phyloP scores from a whole-genome alignment of 768 basidiomycete genomes.

The Pisolithus albus region DNA sequence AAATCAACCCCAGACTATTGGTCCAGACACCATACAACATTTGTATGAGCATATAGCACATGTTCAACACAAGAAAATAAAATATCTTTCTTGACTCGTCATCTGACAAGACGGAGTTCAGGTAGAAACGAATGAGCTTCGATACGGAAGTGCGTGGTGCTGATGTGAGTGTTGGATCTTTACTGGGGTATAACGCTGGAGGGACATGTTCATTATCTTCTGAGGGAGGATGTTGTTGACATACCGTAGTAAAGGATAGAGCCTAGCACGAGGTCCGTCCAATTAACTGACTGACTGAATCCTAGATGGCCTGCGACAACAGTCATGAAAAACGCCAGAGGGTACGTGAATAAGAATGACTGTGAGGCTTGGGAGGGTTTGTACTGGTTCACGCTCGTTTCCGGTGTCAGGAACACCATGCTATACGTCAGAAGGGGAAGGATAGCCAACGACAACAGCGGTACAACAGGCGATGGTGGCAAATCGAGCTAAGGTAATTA shows the following conservation, averaged over 20 bases:
- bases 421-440: constrained; percentile 60
- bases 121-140: constrained; percentile 56
- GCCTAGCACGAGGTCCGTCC: constrained; percentile 55
- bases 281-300: constrained; percentile 54
- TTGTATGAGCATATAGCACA: constrained; percentile 95
- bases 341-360: constrained; percentile 54
- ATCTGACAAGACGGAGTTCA: constrained; percentile 88
- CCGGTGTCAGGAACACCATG: constrained; percentile 53
- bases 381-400: constrained; percentile 40
- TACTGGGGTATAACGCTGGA: constrained; percentile 48
- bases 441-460: constrained; percentile 49
- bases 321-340: constrained; percentile 41
- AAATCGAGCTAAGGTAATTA: constrained; percentile 38
- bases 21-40: constrained; percentile 98
- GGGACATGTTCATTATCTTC: constrained; percentile 4
- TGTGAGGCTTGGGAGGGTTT: constrained; percentile 47
- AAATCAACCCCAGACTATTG: constrained; percentile 92
- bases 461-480: constrained; percentile 45
- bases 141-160: constrained; percentile 47
- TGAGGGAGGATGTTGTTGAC: constrained; percentile 8
- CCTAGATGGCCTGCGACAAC: constrained; percentile 51
- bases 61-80: constrained; percentile 91
- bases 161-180: constrained; percentile 35
- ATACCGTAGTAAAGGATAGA: constrained; percentile 59
- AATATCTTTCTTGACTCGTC: constrained; percentile 93